Evolutionary conservation across 2,329 filamentous ascomycete species (phyloP).

Genomic region (Karstenula rhodostoma): DNA sequence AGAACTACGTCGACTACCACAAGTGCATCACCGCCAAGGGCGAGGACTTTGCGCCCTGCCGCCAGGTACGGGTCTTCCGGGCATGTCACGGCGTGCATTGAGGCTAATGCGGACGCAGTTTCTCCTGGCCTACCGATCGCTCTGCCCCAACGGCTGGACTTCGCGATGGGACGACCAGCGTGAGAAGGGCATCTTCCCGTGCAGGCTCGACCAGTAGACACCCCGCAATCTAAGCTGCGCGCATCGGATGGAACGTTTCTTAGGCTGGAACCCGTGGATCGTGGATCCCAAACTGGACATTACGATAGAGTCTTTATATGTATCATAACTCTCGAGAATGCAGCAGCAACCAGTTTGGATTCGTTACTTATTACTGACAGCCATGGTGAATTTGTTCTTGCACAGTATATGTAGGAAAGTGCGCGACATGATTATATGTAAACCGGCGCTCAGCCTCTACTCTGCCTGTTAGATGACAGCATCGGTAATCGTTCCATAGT

Average conservation of each 20-base stretch:
- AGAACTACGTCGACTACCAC: conserved; percentile 99
- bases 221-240: conserved; percentile 21
- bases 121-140: conserved; percentile 93
- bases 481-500: no score
- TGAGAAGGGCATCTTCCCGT: conserved; percentile 55
- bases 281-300: conserved; percentile 35
- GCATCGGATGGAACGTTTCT: conserved; percentile 25
- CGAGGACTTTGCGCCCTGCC: conserved; percentile 97
- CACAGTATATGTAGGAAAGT: no score
- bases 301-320: conserved; percentile 30
- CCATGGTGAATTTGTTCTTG: no score
- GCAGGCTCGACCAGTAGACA: conserved; percentile 48
- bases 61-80: conserved; percentile 72
- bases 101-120: conserved; percentile 67
- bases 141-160: conserved; percentile 96
- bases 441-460: no score
- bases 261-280: conserved; percentile 28
- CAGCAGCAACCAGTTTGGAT: conserved; percentile 38
- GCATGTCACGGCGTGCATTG: not conserved
- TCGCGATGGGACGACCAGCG: conserved; percentile 97
- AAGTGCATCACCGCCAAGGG: conserved; percentile 99
- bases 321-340: conserved; percentile 31
- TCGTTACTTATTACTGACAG: conserved; percentile 10
- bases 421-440: no score
- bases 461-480: no score